phyloP scores from a whole-genome alignment of 371 early-diverging fungal genomes.

The Nematocida sp. region DNA sequence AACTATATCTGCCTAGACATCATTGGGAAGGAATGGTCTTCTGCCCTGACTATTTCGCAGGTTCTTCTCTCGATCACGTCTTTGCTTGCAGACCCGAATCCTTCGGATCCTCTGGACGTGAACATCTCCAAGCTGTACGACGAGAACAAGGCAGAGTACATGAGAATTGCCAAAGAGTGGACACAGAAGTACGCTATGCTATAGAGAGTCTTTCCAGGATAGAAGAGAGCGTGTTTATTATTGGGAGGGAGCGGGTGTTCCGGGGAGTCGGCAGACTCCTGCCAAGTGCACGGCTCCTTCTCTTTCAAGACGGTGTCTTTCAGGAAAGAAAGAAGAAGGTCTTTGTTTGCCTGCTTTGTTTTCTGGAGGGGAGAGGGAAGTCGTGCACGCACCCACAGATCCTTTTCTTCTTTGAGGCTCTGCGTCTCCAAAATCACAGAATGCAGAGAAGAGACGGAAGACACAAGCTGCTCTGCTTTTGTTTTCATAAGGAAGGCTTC shows the following conservation, averaged over 20 bases:
- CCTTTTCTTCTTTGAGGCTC: background rate
- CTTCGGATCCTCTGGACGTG: slow-evolving; percentile 94
- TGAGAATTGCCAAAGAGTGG: slow-evolving; percentile 73
- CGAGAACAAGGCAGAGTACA: slow-evolving; percentile 69
- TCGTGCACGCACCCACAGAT: slow-evolving; percentile 1
- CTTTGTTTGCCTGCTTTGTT: background rate
- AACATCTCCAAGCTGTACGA: slow-evolving; percentile 73
- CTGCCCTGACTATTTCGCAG: slow-evolving; percentile 86
- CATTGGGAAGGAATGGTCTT: slow-evolving; percentile 96
- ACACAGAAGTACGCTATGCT: slow-evolving; percentile 70
- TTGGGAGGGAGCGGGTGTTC: background rate
- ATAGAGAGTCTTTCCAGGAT: background rate
- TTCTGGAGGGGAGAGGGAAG: background rate
- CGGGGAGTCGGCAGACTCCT: too few relatives aligned
- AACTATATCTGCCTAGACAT: slow-evolving; percentile 96
- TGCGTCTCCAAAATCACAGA: slow-evolving; percentile 12
- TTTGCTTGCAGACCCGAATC: slow-evolving; percentile 89
- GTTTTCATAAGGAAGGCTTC: slow-evolving; percentile 38
- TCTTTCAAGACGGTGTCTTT: background rate
- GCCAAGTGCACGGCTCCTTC: background rate
- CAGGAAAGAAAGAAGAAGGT: background rate
- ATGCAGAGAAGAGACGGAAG: slow-evolving; percentile 12
- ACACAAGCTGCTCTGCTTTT: slow-evolving; percentile 26
- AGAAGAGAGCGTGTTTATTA: background rate
- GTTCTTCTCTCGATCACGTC: slow-evolving; percentile 86